Evolutionary conservation across 495 filamentous ascomycete genomes (phyloP).

Genomic region (Recurvomyces mirabilis): DNA sequence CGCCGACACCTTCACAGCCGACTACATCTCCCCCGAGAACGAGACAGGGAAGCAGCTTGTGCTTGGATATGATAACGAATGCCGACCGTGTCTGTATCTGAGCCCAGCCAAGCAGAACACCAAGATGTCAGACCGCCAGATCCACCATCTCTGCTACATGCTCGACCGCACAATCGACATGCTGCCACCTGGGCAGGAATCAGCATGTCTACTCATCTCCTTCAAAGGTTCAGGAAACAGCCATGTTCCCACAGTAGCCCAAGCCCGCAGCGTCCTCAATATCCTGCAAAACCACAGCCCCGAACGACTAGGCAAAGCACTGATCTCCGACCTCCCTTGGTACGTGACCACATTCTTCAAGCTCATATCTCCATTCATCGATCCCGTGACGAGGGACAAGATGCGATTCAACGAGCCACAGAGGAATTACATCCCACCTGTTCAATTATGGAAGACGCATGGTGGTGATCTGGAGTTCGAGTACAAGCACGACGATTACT

Average conservation of each 20-base stretch:
- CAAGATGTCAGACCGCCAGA: conserved; percentile 71
- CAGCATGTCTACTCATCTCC: conserved; percentile 72
- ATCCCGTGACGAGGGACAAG: conserved; percentile 81
- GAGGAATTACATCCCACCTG: conserved; percentile 58
- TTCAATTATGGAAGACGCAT: conserved; percentile 63
- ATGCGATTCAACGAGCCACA: conserved; percentile 91
- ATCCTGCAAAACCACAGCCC: conserved; percentile 94
- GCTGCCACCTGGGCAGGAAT: conserved; percentile 78
- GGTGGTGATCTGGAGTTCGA: conserved; percentile 58
- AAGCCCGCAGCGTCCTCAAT: conserved; percentile 65
- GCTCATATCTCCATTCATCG: conserved; percentile 88
- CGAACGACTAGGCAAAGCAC: conserved; percentile 76
- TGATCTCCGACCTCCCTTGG: conserved; percentile 85
- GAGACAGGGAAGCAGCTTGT: conserved; percentile 91
- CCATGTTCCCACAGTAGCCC: conserved; percentile 61
- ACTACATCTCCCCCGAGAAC: conserved; percentile 81
- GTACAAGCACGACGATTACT: conserved; percentile 80
- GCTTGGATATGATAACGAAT: conserved; percentile 73
- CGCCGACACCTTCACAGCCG: conserved; percentile 55
- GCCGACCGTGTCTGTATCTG: conserved; percentile 77
- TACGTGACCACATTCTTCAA: conserved; percentile 86
- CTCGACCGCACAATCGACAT: conserved; percentile 80
- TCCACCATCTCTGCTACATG: conserved; percentile 93
- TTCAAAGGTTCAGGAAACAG: conserved; percentile 70
- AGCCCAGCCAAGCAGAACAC: conserved; percentile 88